Evolutionary conservation across 169 alveolate genomes (phyloP), one percentile per base, ranked within the genome.

Genomic region (Eimeria sp.): DNA sequence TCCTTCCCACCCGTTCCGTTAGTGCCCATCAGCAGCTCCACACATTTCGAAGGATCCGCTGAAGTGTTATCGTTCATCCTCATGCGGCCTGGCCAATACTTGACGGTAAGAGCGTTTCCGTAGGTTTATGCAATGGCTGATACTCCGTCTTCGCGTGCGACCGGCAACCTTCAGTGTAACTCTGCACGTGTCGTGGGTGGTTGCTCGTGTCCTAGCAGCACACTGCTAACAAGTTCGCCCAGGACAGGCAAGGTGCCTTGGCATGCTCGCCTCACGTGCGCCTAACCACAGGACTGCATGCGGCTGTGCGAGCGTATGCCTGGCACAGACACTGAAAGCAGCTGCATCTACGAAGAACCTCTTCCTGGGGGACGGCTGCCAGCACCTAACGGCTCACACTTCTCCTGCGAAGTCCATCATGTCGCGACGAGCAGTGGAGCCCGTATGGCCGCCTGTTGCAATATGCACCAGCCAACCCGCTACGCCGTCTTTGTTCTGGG

Each of bases 1-100:
- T 87, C 94, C 58, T 87, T 87, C 27, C 94, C 94, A 22, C 94
- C 94, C 54, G 83, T 11, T n/a, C 83, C 82, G 65, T 20, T 87
- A 25, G 67, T 67, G 94, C 83, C 65, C 61, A 87, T 22, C 47
- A 87, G 82, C 82, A 87, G 84, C 45, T 43, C 94, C 10, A 67
- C 83, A 75, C 83, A 6, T 65, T 63, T 43, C 34, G 63, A 25
- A 20, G 84, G 54, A 20, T 45, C 67, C 9, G 67, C 47, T 63
- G 78, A 63, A 45, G 61, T 7, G 25, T 65, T 40, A 20, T 87
- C 70, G 72, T 20, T 43, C 94, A 87, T 87, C 54, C 54, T 87
- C 5, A 58, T 11, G 83, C 54, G 30, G 83, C 16, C 34, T 40
- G 11, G 54, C 83, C 83, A 34, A 20, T 22, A 80, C 67, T 80